Percentiles rank a stretch among this genome's conserved stretches.
Conservation (phyloP, 345 rosid species). For the Trapa bicornis region DNA sequence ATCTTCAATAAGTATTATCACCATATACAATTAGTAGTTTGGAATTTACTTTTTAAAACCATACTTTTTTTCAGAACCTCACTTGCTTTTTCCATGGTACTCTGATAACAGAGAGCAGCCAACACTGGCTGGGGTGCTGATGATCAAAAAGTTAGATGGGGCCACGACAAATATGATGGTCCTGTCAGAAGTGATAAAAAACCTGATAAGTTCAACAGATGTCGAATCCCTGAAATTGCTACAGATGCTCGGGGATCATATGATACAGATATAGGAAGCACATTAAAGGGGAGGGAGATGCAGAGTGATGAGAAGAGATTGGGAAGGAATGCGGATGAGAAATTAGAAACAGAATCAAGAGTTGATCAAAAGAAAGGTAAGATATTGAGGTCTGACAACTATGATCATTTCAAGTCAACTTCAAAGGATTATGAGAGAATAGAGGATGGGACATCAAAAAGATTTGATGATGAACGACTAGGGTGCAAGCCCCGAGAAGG, state of each 20-base stretch:
- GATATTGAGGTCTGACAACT: slow-evolving; percentile 7
- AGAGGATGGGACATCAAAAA: slow-evolving; percentile 23
- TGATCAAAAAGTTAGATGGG: slow-evolving; percentile 53
- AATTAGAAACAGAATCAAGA: background rate
- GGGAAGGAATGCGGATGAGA: slow-evolving; percentile 19
- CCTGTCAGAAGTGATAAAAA: slow-evolving; percentile 25
- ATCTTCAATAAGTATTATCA: too few species aligned
- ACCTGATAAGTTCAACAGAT: slow-evolving; percentile 10
- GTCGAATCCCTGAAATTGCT: background rate
- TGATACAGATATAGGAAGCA: slow-evolving; percentile 14
- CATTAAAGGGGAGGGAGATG: slow-evolving; percentile 18
- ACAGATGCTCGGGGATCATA: slow-evolving; percentile 15
- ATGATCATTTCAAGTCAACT: slow-evolving; percentile 13
- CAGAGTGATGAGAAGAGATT: slow-evolving; percentile 17
- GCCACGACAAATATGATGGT: slow-evolving; percentile 57
- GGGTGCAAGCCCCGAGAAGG: slow-evolving; percentile 25
- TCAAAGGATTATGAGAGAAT: slow-evolving; percentile 22
- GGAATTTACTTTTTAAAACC: too few species aligned
- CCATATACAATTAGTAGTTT: too few species aligned
- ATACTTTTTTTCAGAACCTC: background rate
- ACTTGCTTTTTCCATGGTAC: background rate
- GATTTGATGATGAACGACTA: slow-evolving; percentile 16
- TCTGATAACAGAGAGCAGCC: slow-evolving; percentile 12
- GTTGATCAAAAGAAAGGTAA: background rate
- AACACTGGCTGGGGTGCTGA: slow-evolving; percentile 46